phyloP scores from a whole-genome alignment of 225 moss, liverwort and hornwort genomes.

The Bryoerythrophyllum caledonicum region DNA sequence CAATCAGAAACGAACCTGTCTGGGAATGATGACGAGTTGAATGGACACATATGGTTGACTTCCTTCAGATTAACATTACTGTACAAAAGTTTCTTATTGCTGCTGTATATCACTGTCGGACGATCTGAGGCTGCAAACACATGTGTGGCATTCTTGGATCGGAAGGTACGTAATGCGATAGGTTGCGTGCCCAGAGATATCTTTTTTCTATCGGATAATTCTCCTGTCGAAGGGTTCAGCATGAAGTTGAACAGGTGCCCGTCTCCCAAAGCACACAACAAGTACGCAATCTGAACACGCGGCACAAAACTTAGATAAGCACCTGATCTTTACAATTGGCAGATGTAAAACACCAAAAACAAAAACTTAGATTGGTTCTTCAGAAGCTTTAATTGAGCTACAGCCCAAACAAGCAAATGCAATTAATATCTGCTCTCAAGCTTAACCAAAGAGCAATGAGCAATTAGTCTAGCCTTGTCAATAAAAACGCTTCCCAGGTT shows the following conservation, averaged over 20 bases:
- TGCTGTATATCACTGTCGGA: constrained; percentile 97
- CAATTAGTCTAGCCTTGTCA: constrained; percentile 1
- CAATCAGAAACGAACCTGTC: constrained; percentile 63
- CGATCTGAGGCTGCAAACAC: constrained; percentile 99
- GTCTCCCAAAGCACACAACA: constrained; percentile 97
- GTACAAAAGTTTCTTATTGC: constrained; percentile 94
- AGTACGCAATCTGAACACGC: constrained; percentile 72
- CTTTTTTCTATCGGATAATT: constrained; percentile 86
- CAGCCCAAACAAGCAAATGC: constrained; percentile 7
- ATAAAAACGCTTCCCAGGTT: constrained; percentile 4
- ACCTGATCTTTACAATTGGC: constrained; percentile 3
- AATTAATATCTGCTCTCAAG: constrained; percentile 3
- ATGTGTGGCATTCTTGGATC: constrained; percentile 96
- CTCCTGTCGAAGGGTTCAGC: constrained; percentile 69
- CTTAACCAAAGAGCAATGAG: neutral
- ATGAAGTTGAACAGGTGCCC: constrained; percentile 97
- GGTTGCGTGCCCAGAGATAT: constrained; percentile 97
- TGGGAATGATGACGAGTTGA: constrained; percentile 98
- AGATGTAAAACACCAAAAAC: neutral
- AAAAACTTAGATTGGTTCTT: neutral
- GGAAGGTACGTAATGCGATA: constrained; percentile 89
- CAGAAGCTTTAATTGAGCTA: constrained; percentile 1
- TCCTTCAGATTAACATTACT: constrained; percentile 98
- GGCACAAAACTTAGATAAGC: constrained; percentile 26
- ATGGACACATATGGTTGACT: constrained; percentile 99